Conservation (phyloP, 768 basidiomycete genomes). For the Boletus edulis region DNA sequence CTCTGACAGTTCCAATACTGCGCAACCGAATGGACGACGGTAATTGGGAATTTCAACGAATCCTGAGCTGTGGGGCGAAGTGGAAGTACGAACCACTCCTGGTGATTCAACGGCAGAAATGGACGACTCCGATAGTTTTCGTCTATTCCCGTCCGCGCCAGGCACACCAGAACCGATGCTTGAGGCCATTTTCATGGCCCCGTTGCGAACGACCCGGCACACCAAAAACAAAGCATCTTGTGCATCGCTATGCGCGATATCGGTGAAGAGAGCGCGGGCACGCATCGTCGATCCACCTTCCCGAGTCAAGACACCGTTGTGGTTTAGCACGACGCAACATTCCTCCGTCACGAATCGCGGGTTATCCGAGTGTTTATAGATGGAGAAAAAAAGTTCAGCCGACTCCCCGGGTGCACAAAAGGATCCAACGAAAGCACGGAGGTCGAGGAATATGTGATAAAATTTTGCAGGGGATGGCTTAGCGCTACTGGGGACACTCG, state of each 20-base stretch:
- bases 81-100: slow-evolving; percentile 12
- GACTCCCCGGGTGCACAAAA: slow-evolving; percentile 90
- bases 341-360: slow-evolving; percentile 92
- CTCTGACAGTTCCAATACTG: slow-evolving; percentile 82
- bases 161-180: slow-evolving; percentile 47
- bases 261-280: slow-evolving; percentile 85
- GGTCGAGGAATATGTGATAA: slow-evolving; percentile 87
- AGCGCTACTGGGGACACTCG: slow-evolving; percentile 5
- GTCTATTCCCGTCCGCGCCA: slow-evolving; percentile 37
- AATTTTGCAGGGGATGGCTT: slow-evolving; percentile 62
- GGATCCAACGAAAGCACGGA: slow-evolving; percentile 89
- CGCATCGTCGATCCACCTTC: slow-evolving; percentile 58
- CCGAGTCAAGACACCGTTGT: slow-evolving; percentile 84
- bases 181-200: slow-evolving; percentile 72
- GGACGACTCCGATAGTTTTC: slow-evolving; percentile 57
- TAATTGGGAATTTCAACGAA: slow-evolving; percentile 47
- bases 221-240: slow-evolving; percentile 86
- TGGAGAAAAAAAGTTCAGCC: slow-evolving; percentile 89
- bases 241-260: slow-evolving; percentile 83
- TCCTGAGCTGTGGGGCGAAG: slow-evolving; percentile 26
- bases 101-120: slow-evolving; percentile 36
- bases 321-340: slow-evolving; percentile 84
- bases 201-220: slow-evolving; percentile 87
- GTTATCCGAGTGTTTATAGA: slow-evolving; percentile 77
- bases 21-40: slow-evolving; percentile 94